Conservation (phyloP, 352 stramenopile species). For the Globisporangium abappressorium region DNA sequence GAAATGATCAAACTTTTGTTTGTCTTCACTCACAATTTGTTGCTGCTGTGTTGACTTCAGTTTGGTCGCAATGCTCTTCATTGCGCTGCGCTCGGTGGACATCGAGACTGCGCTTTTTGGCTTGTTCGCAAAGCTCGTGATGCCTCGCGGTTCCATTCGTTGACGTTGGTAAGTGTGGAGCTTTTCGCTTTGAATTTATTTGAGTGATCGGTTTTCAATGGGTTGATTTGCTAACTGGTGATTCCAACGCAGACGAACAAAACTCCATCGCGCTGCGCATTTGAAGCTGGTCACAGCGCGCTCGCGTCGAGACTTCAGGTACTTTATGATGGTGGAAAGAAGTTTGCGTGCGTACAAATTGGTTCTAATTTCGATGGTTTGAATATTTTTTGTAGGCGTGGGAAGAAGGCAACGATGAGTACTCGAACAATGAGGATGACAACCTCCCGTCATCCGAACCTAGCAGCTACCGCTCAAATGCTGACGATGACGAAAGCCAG, state of each 20-base stretch:
- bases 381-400: constrained; percentile 40
- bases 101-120: constrained; percentile 83
- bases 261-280: constrained; percentile 82
- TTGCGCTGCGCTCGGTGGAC: constrained; percentile 70
- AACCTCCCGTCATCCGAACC: constrained; percentile 18
- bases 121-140: constrained; percentile 70
- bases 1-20: background rate
- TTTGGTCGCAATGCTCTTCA: constrained; percentile 86
- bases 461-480: constrained; percentile 18
- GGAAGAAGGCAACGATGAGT: constrained; percentile 89
- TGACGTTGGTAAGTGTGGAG: constrained; percentile 50
- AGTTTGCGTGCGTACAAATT: background rate
- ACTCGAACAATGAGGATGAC: constrained; percentile 66
- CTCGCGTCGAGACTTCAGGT: constrained; percentile 73
- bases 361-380: background rate
- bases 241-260: constrained; percentile 69
- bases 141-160: constrained; percentile 63
- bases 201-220: background rate
- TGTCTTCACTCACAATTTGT: background rate
- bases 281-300: constrained; percentile 79
- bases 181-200: background rate
- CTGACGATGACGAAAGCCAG: constrained; percentile 45
- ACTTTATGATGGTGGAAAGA: background rate
- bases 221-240: background rate
- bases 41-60: constrained; percentile 20